Evolutionary conservation across 176 grass and related monocot species (phyloP).

Genomic region (Carex pumila): DNA sequence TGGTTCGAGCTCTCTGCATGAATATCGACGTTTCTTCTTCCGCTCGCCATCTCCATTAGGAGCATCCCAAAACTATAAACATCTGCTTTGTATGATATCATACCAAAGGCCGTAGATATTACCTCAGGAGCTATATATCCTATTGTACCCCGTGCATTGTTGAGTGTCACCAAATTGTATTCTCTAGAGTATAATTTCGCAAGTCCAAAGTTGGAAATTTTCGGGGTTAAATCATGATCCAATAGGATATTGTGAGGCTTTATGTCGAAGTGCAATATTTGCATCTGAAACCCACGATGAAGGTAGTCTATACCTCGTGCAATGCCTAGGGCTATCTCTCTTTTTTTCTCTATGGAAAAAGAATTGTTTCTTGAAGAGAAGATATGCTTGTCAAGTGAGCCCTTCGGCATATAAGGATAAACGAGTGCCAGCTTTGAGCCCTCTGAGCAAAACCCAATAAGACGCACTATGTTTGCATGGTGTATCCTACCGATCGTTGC

Average conservation of each 20-base stretch:
- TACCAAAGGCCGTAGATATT: conserved; percentile 44
- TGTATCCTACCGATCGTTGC: conserved; percentile 44
- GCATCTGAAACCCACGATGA: conserved; percentile 46
- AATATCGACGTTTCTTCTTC: background rate
- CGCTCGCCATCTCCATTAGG: conserved; percentile 23
- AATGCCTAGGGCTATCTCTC: conserved; percentile 40
- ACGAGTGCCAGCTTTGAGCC: conserved; percentile 44
- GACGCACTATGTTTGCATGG: conserved; percentile 50
- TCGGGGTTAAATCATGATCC: conserved; percentile 31
- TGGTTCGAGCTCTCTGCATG: background rate
- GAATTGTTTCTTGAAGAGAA: background rate
- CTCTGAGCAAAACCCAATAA: conserved; percentile 58
- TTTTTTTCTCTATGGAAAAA: conserved; percentile 30
- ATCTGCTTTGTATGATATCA: conserved; percentile 38
- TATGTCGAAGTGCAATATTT: conserved; percentile 78
- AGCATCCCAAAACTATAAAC: conserved; percentile 36
- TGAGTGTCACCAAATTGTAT: conserved; percentile 46
- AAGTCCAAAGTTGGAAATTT: conserved; percentile 60
- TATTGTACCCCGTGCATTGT: conserved; percentile 47
- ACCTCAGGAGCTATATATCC: conserved; percentile 79
- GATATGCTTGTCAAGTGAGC: conserved; percentile 57
- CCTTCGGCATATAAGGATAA: conserved; percentile 58
- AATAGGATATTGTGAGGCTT: conserved; percentile 68
- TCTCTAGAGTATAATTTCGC: conserved; percentile 46
- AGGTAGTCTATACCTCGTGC: conserved; percentile 59